Base-by-base conservation (phyloP, 108 stramenopile genomes). In the Licmophora abbreviata region DNA sequence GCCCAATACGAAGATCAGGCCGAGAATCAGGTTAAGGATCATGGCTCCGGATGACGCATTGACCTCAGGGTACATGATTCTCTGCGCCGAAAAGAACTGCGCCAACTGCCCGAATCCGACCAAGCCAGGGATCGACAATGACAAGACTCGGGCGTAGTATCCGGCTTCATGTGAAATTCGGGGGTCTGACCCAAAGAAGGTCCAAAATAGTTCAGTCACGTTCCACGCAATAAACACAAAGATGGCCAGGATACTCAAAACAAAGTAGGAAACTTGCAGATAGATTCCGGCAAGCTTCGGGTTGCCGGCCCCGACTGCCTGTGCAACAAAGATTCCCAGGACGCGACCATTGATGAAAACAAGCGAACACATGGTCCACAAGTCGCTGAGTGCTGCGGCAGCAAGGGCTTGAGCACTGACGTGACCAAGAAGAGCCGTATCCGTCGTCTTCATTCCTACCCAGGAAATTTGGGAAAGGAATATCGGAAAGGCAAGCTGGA, bases 61-160 rank as follows among this genome's bases (percentile, higher is more conserved):
- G 20, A 81, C 78, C 56, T 81, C 78, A 18, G 89, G 89, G 29
- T 62, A 56, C 81, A 87, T 83, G 42, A 85, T 80, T 15, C 72
- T 49, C 44, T 92, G 89, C 4, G 85, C 82, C 4, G 67, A 68
- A 44, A 92, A 78, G 63, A 78, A 92, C 55, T 92, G 89, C 0
- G 74, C 48, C 22, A 87, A 42, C 52, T 86, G 89, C 23, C 53
- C 31, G 51, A 80, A 83, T 29, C 37, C 64, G 29, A 83, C 49
- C 22, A 66, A 69, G 1, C 70, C 82, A 9, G 88, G 88, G 14
- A 91, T 60, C 20, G 62, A 54, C 20, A 77, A 71, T 30, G 73
- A 57, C 31, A 91, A 69, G 0, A 77, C 68, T 15, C 44, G 41
- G 2, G 83, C 71, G 68, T 86, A 91, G 47, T 76, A 81, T 34